Percentiles rank a stretch among this genome's conserved stretches.
Evolutionary conservation across 345 rosid genomes (phyloP).

Genomic region (Limnanthes douglasii): DNA sequence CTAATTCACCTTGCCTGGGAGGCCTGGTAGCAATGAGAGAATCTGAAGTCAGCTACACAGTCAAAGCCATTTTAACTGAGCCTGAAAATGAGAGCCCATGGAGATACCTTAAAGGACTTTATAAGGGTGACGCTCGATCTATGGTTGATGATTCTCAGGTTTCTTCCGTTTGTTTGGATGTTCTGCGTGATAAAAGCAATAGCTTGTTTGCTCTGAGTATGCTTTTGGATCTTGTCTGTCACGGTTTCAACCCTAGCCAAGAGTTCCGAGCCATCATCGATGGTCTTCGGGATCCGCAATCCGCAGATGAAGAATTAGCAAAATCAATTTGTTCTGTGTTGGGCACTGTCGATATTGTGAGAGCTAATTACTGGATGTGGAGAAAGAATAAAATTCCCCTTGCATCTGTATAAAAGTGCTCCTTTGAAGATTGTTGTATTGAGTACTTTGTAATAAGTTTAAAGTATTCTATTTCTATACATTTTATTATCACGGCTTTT

Average conservation of each 20-base stretch:
- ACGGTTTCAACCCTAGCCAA: constrained; percentile 43
- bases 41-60: constrained; percentile 57
- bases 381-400: constrained; percentile 49
- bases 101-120: constrained; percentile 79
- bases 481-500: too few relatives aligned
- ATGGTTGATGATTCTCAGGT: constrained; percentile 44
- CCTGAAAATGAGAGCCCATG: constrained; percentile 85
- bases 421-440: too few relatives aligned
- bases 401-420: too few relatives aligned
- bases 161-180: constrained; percentile 45
- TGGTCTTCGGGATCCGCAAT: constrained; percentile 26
- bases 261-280: constrained; percentile 39
- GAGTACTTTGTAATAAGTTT: too few relatives aligned
- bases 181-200: constrained; percentile 30
- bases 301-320: constrained; percentile 29
- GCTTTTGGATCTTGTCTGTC: constrained; percentile 65
- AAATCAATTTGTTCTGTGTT: constrained; percentile 40
- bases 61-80: constrained; percentile 34
- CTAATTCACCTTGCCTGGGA: constrained; percentile 52
- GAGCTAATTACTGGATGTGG: constrained; percentile 77
- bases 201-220: constrained; percentile 50
- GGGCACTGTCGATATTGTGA: constrained; percentile 44
- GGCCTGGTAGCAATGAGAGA: constrained; percentile 57
- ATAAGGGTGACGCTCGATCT: constrained; percentile 30
- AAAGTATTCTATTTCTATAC: too few relatives aligned